Conservation (phyloP, 2,329 filamentous ascomycete genomes). For the Talaromyces sp. region DNA sequence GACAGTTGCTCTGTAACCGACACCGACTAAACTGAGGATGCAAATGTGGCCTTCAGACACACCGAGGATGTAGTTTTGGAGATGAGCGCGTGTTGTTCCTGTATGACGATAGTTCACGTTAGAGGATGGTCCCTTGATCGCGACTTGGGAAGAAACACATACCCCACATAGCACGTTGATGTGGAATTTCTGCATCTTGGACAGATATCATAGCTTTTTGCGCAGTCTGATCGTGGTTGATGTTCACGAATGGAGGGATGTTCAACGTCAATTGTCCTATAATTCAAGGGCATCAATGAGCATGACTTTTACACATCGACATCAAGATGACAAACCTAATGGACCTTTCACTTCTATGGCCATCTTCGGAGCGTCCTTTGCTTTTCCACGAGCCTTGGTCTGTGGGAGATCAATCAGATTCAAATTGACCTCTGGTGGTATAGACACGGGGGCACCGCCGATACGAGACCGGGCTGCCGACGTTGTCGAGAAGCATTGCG, state of each 20-base stretch:
- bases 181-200: constrained; percentile 60
- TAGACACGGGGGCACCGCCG: constrained; percentile 70
- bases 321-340: constrained; percentile 52
- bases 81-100: constrained; percentile 86
- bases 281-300: background rate
- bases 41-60: constrained; percentile 96
- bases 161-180: constrained; percentile 98
- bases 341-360: constrained; percentile 72
- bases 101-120: constrained; percentile 18
- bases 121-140: constrained; percentile 13
- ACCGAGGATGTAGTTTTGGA: constrained; percentile 85
- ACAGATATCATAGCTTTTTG: constrained; percentile 66
- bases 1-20: constrained; percentile 87
- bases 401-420: constrained; percentile 59
- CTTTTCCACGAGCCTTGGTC: constrained; percentile 55
- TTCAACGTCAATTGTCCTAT: constrained; percentile 68
- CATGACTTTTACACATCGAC: background rate
- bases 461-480: constrained; percentile 69
- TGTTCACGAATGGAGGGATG: constrained; percentile 71
- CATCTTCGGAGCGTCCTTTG: constrained; percentile 58
- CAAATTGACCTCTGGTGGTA: constrained; percentile 80
- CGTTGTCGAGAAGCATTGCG: constrained; percentile 67
- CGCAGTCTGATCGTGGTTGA: constrained; percentile 61
- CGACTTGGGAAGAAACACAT: constrained; percentile 25
- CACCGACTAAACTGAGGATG: constrained; percentile 86